Evolutionary conservation across 1,139 yeast genomes (phyloP), one percentile per base, ranked within the genome.

Genomic region (Blastobotrys elegans): DNA sequence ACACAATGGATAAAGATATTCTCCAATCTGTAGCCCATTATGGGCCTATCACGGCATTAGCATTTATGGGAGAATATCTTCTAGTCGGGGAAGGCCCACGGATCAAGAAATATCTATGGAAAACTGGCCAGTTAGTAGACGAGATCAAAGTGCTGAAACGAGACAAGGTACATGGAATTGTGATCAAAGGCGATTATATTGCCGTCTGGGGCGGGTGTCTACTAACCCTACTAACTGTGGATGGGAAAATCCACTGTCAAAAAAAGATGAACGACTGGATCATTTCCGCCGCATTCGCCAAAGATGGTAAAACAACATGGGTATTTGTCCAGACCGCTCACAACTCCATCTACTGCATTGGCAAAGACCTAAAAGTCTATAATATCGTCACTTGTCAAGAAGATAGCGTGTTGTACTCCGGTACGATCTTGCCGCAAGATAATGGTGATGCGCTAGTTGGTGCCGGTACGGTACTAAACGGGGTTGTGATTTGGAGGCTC

Each of bases 381-480:
- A 69, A 70, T 10, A 74, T 72, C 20, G 70, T 72, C 30, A 72
- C 77, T 18, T 80, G 84, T 57, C 75, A 76, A 17, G 95, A 88
- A 64, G 82, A 84, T 56, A 85, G 96, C 3, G 83, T 92, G 38
- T 72, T 92, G 38, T 92, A 92, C 62, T 85, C 96, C 16, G 97
- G 97, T 0, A 74, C 88, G 1, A 76, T 92, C 34, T 73, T 74
- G 48, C 76, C 79, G 0, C 52, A 72, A 6, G 56, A 65, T 1
- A 62, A 63, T n/a, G 45, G 70, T 8, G 67, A 67, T 39, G 76
- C 82, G 0, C 62, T 75, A 11, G 72, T 88, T 11, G 88, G 88
- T 22, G 90, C 96, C 0, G 97, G 97, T 21, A 92, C 98, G 0
- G 97, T 92, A 1, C 82, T 90, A 82, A 82, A 83, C 45, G 96